A percentile compares a stretch with the other conserved stretches of the same genome.
Evolutionary conservation across 148 eudicot genomes (phyloP).

Genomic region (Nepenthes mirabilis): DNA sequence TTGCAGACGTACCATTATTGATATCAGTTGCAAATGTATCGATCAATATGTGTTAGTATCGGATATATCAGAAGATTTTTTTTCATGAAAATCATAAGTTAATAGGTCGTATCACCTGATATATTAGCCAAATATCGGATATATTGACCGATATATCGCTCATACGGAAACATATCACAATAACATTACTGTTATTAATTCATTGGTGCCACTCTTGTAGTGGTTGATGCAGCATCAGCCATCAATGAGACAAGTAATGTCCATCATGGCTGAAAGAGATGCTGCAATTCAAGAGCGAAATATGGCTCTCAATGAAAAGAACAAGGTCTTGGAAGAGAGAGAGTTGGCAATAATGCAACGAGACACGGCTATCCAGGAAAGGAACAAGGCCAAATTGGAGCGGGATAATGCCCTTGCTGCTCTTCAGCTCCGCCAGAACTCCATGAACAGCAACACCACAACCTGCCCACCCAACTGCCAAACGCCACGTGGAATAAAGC

Average conservation of each 20-base stretch:
- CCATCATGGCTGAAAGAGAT: slow-evolving; percentile 87
- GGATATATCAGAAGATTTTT: too few species aligned
- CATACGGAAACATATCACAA: too few species aligned
- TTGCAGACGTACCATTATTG: too few species aligned
- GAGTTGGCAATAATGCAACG: slow-evolving; percentile 87
- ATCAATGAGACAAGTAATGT: slow-evolving; percentile 92
- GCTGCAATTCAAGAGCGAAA: slow-evolving; percentile 90
- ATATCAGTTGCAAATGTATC: too few species aligned
- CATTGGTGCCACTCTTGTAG: too few species aligned
- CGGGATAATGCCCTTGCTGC: slow-evolving; percentile 77
- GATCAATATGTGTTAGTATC: too few species aligned
- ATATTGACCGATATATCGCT: too few species aligned
- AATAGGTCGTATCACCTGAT: too few species aligned
- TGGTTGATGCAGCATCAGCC: slow-evolving; percentile 66
- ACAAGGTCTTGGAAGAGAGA: slow-evolving; percentile 75
- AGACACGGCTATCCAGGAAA: slow-evolving; percentile 67
- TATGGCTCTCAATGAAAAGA: slow-evolving; percentile 76
- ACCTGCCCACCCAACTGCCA: slow-evolving; percentile 60
- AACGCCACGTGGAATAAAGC: slow-evolving; percentile 53
- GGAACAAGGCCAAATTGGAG: slow-evolving; percentile 75
- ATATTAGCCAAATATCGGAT: too few species aligned
- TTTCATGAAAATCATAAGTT: too few species aligned
- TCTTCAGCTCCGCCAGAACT: slow-evolving; percentile 62
- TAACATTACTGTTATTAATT: too few species aligned
- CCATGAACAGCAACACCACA: slow-evolving; percentile 23